Base-by-base conservation (phyloP, 2,329 filamentous ascomycete species). In the Fusarium guadeloupense region DNA sequence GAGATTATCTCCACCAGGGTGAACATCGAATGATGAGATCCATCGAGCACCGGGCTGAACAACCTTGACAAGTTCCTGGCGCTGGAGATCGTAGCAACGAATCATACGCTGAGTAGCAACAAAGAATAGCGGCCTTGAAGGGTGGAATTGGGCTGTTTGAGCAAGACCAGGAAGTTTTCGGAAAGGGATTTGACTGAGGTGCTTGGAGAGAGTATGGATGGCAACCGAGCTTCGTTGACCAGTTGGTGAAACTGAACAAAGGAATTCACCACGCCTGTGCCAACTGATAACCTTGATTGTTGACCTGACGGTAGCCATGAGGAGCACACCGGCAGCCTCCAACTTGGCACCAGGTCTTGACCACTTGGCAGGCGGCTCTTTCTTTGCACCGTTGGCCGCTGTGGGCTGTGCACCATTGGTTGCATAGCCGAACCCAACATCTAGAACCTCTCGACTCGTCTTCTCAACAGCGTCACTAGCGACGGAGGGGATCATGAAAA, bases 181-280 rank as follows among this genome's bases (percentile, higher is more conserved):
- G 86, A 99, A 98, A 21, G 95, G 96, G 64, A 95, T 89, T 76
- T 99, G 95, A 4, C 93, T 97, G 39, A 94, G 85, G 77, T 99
- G 95, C 76, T 96, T 97, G 53, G 91, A 95, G 59, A 99, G 81
- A 0, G 94, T 97, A 79, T 99, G 95, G 60, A 99, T 96, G 48
- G 92, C 89, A 47, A 99, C 92, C 5, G 95, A 92, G 71, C 86
- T 89, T 66, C 86, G 85, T 72, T 91, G 88, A 26, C 90, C 90
- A 12, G 85, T 84, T 1, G 95, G 93, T 43, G 92, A 96, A 19
- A 97, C 92, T 1, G 93, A 96, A 66, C 92, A 89, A 71, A 99
- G 89, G 79, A 97, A 97, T 74, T 98, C 94, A 68, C 95, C 95
- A 58, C 91, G 88, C 55, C 94, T 86, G 77, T 99, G 96, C 93